These are phyloP conservation scores for Cystobasidium sp. DNA, from an alignment of 1,284 basidiomycete species.

Conservation along the genomic window DNA sequence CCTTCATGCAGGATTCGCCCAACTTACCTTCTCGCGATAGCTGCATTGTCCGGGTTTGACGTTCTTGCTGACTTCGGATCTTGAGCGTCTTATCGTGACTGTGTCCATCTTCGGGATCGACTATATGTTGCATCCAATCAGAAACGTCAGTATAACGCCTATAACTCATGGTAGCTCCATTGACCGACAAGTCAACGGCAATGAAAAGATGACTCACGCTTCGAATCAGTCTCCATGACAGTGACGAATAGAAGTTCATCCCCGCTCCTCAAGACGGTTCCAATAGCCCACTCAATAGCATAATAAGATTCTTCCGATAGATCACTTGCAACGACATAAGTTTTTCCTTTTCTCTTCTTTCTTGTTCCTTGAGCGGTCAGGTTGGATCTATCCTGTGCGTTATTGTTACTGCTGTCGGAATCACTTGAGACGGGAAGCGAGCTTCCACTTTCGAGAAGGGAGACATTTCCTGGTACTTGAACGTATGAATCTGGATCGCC, in stretches of 20 bases:
- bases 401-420: not conserved
- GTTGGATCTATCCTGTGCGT: not conserved
- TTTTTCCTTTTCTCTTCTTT: constrained; percentile 64
- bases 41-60: constrained; percentile 47
- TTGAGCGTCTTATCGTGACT: constrained; percentile 47
- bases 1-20: not conserved
- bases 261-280: constrained; percentile 91
- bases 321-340: constrained; percentile 91
- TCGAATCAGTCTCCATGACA: constrained; percentile 89
- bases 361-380: constrained; percentile 16
- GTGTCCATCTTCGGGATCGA: constrained; percentile 72
- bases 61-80: constrained; percentile 50
- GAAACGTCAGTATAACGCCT: not conserved
- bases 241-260: constrained; percentile 83
- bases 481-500: constrained; percentile 60
- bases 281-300: constrained; percentile 88
- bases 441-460: not conserved
- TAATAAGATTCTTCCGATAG: constrained; percentile 88
- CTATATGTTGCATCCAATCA: constrained; percentile 57
- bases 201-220: constrained; percentile 64
- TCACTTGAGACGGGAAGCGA: not conserved
- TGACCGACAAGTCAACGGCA: not conserved
- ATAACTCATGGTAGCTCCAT: not conserved
- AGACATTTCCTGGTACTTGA: not conserved
- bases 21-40: constrained; percentile 46